Evolutionary conservation across 2,329 filamentous ascomycete genomes (phyloP), one percentile per base, ranked within the genome.

Genomic region (Exophiala bonariae): DNA sequence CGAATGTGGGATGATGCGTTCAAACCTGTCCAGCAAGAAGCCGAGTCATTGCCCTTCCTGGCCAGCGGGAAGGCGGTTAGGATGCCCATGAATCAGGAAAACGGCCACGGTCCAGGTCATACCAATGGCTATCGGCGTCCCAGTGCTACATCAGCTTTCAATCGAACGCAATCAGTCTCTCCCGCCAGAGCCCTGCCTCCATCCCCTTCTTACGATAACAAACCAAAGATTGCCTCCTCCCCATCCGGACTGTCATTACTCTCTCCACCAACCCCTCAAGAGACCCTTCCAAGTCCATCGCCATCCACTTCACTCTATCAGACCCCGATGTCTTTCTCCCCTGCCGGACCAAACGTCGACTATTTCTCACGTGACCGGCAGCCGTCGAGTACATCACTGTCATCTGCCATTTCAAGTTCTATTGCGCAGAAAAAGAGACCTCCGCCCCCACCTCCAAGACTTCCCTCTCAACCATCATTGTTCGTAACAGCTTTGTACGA

Each of bases 401-500:
- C 59, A 1, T 61, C 64, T 37, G 61, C 67, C 1, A 62, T 64
- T 5, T 26, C 44, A 18, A 30, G 46, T 11, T 70, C 67, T 1
- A 69, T 70, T 4, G 71, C 66, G 3, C 87, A 86, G 70, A 92
- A 92, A 72, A 87, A 86, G 67, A 83, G 83, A 1, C 86, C 87
- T 0, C 87, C 87, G 0, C 87, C 88, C 0, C 85, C 86, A 0
- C 87, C 88, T 0, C 79, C 80, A 14, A 75, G 79, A 2, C 85
- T 72, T 10, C 69, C 76, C 1, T 74, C 73, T 28, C 70, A 72
- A 47, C 73, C 75, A 55, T 67, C 69, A 11, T 44, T 52, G 14
- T 89, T 74, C 55, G 85, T 88, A 17, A 82, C 83, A 9, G 89
- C 89, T 6, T 72, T 88, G 59, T 93, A 89, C 65, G 78, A 86